phyloP scores from a whole-genome alignment of 2,329 filamentous ascomycete species.

The Chaetoscypha palmicola region DNA sequence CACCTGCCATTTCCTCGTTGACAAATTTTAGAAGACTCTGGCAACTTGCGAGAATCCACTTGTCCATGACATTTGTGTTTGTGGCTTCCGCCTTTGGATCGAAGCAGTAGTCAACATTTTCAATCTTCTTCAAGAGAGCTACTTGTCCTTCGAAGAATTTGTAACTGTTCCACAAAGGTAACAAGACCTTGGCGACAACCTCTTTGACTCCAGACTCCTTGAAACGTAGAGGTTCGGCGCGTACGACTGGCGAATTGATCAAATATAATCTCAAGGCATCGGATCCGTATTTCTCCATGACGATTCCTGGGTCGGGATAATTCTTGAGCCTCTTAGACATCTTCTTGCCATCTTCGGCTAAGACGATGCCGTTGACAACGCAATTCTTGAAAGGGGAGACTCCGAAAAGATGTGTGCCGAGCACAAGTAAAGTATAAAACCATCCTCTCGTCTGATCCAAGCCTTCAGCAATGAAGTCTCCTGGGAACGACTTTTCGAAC shows the following conservation, averaged over 20 bases:
- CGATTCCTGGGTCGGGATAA: constrained; percentile 77
- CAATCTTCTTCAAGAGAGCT: constrained; percentile 76
- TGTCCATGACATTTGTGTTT: constrained; percentile 90
- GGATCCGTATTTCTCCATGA: constrained; percentile 84
- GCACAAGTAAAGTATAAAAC: constrained; percentile 89
- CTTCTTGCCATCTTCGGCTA: constrained; percentile 94
- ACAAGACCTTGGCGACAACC: constrained; percentile 82
- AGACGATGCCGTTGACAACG: constrained; percentile 90
- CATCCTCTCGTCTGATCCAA: constrained; percentile 91
- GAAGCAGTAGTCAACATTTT: constrained; percentile 69
- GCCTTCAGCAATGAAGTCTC: constrained; percentile 90
- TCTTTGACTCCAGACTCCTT: constrained; percentile 91
- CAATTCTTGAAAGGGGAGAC: constrained; percentile 87
- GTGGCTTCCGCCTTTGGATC: constrained; percentile 66
- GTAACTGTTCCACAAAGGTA: constrained; percentile 94
- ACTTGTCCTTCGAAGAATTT: constrained; percentile 94
- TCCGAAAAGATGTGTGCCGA: constrained; percentile 83
- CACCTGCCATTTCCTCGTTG: constrained; percentile 81
- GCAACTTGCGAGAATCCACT: constrained; percentile 88
- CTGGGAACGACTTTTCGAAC: constrained; percentile 76
- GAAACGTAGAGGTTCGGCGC: constrained; percentile 84
- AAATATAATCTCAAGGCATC: constrained; percentile 92
- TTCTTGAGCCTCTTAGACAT: constrained; percentile 98
- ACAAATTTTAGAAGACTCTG: constrained; percentile 89
- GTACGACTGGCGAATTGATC: constrained; percentile 92